A percentile compares a stretch with the other conserved stretches of the same genome.
Evolutionary conservation across 2,329 filamentous ascomycete species (phyloP).

Genomic region (Diaporthe sp.): DNA sequence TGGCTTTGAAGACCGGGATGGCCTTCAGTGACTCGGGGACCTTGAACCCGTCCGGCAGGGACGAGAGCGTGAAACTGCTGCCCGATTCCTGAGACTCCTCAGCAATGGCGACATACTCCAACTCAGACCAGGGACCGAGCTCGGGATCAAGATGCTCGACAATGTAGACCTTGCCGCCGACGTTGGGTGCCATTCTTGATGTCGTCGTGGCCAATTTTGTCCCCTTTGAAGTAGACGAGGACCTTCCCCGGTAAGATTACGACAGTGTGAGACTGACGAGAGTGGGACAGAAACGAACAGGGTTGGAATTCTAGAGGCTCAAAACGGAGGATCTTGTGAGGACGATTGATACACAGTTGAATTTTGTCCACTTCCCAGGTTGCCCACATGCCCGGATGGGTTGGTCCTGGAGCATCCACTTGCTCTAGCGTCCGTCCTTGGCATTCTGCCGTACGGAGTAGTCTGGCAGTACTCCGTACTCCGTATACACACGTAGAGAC

Average conservation of each 20-base stretch:
- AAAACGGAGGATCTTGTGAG: background rate
- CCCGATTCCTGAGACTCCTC: conserved; percentile 77
- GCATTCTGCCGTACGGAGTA: background rate
- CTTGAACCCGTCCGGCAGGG: conserved; percentile 76
- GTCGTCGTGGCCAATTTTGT: background rate
- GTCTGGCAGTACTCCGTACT: too few species aligned
- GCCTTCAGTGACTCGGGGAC: conserved; percentile 68
- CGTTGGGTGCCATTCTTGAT: conserved; percentile 46
- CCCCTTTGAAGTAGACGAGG: too few species aligned
- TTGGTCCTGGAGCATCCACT: conserved; percentile 6
- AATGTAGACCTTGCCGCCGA: conserved; percentile 78
- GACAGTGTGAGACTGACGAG: background rate
- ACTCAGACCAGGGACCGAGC: conserved; percentile 90
- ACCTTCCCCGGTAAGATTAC: background rate
- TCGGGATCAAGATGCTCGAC: conserved; percentile 98
- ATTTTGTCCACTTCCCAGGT: background rate
- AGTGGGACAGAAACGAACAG: background rate
- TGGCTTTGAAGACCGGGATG: conserved; percentile 74
- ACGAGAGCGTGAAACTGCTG: conserved; percentile 83
- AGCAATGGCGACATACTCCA: conserved; percentile 92
- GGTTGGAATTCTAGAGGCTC: background rate
- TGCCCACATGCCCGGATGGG: conserved; percentile 4
- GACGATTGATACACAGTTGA: background rate
- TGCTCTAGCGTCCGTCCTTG: conserved; percentile 20
- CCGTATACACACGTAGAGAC: too few species aligned